Base-by-base conservation (phyloP, 2,329 filamentous ascomycete species). In the Trichoderma cornu-damae region DNA sequence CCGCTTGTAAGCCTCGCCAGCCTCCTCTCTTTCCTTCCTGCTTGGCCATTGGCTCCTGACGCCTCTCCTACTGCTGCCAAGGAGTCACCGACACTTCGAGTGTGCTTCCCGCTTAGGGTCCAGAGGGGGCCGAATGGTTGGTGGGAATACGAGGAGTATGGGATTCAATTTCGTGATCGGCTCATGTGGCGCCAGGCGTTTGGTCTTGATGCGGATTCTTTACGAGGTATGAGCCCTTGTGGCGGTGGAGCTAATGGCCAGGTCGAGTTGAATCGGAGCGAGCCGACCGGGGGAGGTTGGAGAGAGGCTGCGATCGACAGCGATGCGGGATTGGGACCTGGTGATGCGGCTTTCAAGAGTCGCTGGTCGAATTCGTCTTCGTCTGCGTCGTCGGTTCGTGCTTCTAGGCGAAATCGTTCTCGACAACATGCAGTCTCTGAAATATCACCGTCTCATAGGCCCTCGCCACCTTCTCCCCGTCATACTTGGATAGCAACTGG, bases 111-210 rank as follows among this genome's bases (percentile, higher is more conserved):
- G 1, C 28, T 44, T 3, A 51, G 5, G 20, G 16, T 32, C 6
- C 34, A 30, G 2, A n/a, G 20, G 4, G 44, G 24, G 2, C 12
- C 4, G 3, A 26, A 22, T n/a, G 12, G 8, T 1, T 37, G 44
- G 22, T 48, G 43, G 43, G 44, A 56, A 12, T 56, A 51, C 3
- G 44, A 57, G 26, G 59, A 61, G 51, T 57, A 49, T n/a, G 44
- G 30, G 24, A 47, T 61, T 24, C 14, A 44, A 26, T 61, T 61
- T 30, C 50, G 26, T 4, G 48, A 58, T 56, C 26, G 20, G 18
- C 14, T 40, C 22, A 60, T 56, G 55, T 59, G 54, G 49, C 42
- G 48, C 4, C 51, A 51, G 14, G 51, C 55, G 6, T 46, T 60
- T n/a, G 20, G 37, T 4, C 50, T 59, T 18, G 18, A 50, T n/a